Evolutionary conservation across 352 stramenopile genomes (phyloP).

Genomic region (Phytophthora boehmeriae): DNA sequence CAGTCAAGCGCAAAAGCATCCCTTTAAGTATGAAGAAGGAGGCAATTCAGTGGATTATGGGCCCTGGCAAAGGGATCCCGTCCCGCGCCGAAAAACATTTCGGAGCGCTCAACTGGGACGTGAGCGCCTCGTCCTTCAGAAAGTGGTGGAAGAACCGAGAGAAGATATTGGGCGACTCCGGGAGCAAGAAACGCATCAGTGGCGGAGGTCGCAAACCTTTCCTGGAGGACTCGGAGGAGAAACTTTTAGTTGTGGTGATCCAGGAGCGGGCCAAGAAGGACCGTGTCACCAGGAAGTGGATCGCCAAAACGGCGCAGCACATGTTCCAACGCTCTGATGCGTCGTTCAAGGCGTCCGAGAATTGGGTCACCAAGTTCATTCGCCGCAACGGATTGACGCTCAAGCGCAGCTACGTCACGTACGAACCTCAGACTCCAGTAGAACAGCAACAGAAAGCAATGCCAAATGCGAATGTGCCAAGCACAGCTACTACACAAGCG

Average conservation of each 20-base stretch:
- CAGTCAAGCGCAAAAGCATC: slow-evolving; percentile 76
- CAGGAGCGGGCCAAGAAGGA: slow-evolving; percentile 81
- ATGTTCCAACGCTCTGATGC: slow-evolving; percentile 81
- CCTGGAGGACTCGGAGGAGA: slow-evolving; percentile 71
- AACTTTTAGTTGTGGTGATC: slow-evolving; percentile 75
- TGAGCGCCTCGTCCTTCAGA: slow-evolving; percentile 77
- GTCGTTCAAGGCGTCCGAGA: slow-evolving; percentile 80
- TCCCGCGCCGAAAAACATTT: slow-evolving; percentile 81
- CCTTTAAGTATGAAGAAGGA: slow-evolving; percentile 85
- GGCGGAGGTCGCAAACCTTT: slow-evolving; percentile 76
- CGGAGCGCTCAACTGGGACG: slow-evolving; percentile 69
- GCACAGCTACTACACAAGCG: not conserved
- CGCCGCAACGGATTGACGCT: slow-evolving; percentile 76
- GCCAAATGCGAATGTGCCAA: slow-evolving; percentile 3
- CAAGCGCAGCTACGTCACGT: slow-evolving; percentile 81
- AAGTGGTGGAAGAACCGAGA: slow-evolving; percentile 90
- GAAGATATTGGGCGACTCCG: slow-evolving; percentile 74
- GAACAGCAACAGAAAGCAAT: slow-evolving; percentile 14
- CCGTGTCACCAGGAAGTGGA: slow-evolving; percentile 82
- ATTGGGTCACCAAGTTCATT: slow-evolving; percentile 88
- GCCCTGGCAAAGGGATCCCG: slow-evolving; percentile 68
- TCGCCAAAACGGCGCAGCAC: slow-evolving; percentile 83
- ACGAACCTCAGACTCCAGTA: slow-evolving; percentile 44
- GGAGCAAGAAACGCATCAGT: slow-evolving; percentile 74
- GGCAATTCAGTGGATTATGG: slow-evolving; percentile 82